These are phyloP conservation scores for Saccharomycopsis babjevae DNA, from an alignment of 805 yeast species.

Conservation along the genomic window DNA sequence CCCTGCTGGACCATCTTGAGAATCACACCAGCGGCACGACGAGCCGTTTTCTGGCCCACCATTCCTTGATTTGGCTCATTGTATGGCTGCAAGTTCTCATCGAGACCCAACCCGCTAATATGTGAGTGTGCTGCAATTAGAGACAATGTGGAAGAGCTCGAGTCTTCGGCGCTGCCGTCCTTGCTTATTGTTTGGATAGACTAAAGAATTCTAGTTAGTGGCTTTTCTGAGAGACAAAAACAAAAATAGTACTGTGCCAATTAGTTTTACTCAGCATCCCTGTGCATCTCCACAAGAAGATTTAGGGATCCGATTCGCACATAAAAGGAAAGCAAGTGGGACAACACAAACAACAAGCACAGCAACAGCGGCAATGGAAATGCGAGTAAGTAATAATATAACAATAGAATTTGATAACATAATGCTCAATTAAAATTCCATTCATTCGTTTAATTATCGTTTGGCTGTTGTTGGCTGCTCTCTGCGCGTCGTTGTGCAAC, in stretches of 20 bases:
- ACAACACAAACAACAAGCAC: background rate
- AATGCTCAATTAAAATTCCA: too few relatives aligned
- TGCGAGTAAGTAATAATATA: background rate
- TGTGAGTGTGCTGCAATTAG: slow-evolving; percentile 97
- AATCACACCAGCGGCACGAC: slow-evolving; percentile 92
- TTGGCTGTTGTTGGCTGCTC: too few relatives aligned
- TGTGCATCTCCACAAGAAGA: too few relatives aligned
- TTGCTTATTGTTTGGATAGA: slow-evolving; percentile 6
- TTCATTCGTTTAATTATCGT: too few relatives aligned
- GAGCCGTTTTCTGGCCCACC: slow-evolving; percentile 94
- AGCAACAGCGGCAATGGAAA: background rate
- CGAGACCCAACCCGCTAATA: slow-evolving; percentile 93
- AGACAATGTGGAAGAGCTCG: background rate
- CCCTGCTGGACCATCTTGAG: slow-evolving; percentile 90
- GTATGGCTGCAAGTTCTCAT: slow-evolving; percentile 71
- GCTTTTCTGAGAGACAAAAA: background rate
- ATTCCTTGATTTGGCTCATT: slow-evolving; percentile 79
- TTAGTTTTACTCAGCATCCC: too few relatives aligned
- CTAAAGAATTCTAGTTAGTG: background rate
- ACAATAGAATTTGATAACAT: too few relatives aligned
- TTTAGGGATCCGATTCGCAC: too few relatives aligned
- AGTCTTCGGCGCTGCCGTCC: background rate
- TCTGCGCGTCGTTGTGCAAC: too few relatives aligned
- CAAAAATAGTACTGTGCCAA: background rate
- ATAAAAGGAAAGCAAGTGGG: too few relatives aligned